Evolutionary conservation across 208 protist genomes (phyloP).

Genomic region (Trypanosoma brucei): DNA sequence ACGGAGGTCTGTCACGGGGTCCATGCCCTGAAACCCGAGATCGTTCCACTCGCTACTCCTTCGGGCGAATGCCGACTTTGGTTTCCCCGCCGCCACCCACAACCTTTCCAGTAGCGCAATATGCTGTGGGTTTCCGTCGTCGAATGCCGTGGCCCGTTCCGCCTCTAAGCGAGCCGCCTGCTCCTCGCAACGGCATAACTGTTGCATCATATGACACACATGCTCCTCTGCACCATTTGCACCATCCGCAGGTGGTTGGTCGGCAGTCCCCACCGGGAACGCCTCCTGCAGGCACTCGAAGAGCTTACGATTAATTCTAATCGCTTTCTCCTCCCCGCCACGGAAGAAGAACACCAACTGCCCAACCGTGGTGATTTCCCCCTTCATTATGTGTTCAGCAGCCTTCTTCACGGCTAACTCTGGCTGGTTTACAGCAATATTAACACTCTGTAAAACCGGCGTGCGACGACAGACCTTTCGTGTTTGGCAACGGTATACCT

Average conservation of each 20-base stretch:
- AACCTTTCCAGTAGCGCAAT: conserved; percentile 62
- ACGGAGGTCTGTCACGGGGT: conserved; percentile 87
- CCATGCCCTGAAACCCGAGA: conserved; percentile 86
- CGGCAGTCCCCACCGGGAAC: not conserved
- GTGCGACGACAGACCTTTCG: not conserved
- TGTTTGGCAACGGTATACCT: not conserved
- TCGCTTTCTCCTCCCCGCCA: conserved; percentile 19
- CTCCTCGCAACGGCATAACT: conserved; percentile 42
- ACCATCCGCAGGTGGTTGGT: not conserved
- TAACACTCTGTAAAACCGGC: not conserved
- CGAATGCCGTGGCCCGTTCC: conserved; percentile 60
- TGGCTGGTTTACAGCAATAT: not conserved
- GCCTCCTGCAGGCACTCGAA: conserved; percentile 35
- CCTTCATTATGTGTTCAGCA: not conserved
- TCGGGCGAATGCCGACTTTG: conserved; percentile 31
- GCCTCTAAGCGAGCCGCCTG: conserved; percentile 41
- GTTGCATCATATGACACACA: conserved; percentile 40
- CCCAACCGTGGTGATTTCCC: conserved; percentile 22
- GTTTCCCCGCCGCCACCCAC: conserved; percentile 49
- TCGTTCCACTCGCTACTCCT: conserved; percentile 49
- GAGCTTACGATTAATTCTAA: conserved; percentile 23
- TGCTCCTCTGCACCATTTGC: not conserved
- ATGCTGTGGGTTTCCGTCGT: conserved; percentile 49
- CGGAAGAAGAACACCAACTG: conserved; percentile 55
- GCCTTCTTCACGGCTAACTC: not conserved